Evolutionary conservation across 306 rosid genomes (phyloP).

Genomic region (Vigna reflexopilosa): DNA sequence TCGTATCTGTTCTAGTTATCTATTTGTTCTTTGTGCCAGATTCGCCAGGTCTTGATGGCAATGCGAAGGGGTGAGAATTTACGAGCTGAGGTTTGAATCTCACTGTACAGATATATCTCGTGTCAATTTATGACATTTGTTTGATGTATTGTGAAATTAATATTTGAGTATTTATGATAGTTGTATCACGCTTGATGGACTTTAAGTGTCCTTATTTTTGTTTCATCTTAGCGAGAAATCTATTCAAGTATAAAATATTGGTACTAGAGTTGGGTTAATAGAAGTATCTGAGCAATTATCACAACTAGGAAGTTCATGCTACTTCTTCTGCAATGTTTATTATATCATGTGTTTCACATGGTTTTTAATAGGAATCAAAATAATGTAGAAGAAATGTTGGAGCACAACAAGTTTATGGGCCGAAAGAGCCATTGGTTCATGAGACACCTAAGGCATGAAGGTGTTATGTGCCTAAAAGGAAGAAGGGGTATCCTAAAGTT

Average conservation of each 20-base stretch:
- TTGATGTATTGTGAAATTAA: slow-evolving; percentile 30
- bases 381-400: too few relatives aligned
- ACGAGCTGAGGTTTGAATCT: slow-evolving; percentile 75
- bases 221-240: slow-evolving; percentile 26
- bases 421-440: too few relatives aligned
- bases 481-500: too few relatives aligned
- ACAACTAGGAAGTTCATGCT: background rate
- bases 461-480: too few relatives aligned
- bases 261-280: background rate
- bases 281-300: background rate
- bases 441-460: too few relatives aligned
- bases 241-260: slow-evolving; percentile 14
- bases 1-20: slow-evolving; percentile 40
- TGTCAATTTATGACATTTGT: slow-evolving; percentile 33
- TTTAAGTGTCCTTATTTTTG: slow-evolving; percentile 13
- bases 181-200: slow-evolving; percentile 26
- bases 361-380: background rate
- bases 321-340: slow-evolving; percentile 14
- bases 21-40: slow-evolving; percentile 60
- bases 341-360: background rate
- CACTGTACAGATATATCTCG: slow-evolving; percentile 30
- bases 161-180: slow-evolving; percentile 23
- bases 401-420: too few relatives aligned
- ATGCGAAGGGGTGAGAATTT: slow-evolving; percentile 93
- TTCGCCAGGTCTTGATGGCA: slow-evolving; percentile 89